Percentiles rank a stretch among this genome's conserved stretches.
Conservation (phyloP, 306 rosid species). For the Fagus crenata region DNA sequence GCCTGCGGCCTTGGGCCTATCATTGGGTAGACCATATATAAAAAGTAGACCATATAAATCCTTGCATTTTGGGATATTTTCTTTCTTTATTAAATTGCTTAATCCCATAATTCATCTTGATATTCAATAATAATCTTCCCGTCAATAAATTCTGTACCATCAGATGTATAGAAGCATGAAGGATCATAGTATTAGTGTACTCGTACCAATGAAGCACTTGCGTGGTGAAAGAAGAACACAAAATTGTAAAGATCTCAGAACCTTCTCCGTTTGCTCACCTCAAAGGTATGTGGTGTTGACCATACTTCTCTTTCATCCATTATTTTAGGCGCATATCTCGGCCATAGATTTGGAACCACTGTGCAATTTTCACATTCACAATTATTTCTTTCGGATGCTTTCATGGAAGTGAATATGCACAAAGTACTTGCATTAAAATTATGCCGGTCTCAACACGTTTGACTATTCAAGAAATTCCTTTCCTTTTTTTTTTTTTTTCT, state of each 20-base stretch:
- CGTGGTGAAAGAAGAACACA: constrained; percentile 1
- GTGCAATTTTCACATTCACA: too few species aligned
- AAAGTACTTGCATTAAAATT: too few species aligned
- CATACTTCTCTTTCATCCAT: not conserved
- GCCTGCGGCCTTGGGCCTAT: too few species aligned
- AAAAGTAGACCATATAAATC: not conserved
- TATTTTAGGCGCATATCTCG: too few species aligned
- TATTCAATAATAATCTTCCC: not conserved
- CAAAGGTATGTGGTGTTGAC: constrained; percentile 31
- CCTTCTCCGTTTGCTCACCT: constrained; percentile 30
- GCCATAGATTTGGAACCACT: too few species aligned
- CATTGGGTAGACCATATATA: not conserved
- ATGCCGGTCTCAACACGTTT: too few species aligned
- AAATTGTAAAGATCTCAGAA: constrained; percentile 6
- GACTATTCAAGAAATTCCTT: too few species aligned
- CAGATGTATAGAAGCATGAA: constrained; percentile 58
- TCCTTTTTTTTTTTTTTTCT: too few species aligned
- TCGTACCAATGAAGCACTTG: constrained; percentile 9
- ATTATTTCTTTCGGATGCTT: too few species aligned
- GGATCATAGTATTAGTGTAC: constrained; percentile 7
- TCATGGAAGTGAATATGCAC: too few species aligned
- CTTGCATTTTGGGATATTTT: not conserved
- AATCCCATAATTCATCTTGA: too few species aligned
- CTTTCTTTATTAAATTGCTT: too few species aligned
- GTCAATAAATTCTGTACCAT: not conserved